Percentiles rank a stretch among this genome's conserved stretches.
These are phyloP conservation scores for Coniochaeta sp. DNA, from an alignment of 2,329 filamentous ascomycete genomes.

Conservation along the genomic window DNA sequence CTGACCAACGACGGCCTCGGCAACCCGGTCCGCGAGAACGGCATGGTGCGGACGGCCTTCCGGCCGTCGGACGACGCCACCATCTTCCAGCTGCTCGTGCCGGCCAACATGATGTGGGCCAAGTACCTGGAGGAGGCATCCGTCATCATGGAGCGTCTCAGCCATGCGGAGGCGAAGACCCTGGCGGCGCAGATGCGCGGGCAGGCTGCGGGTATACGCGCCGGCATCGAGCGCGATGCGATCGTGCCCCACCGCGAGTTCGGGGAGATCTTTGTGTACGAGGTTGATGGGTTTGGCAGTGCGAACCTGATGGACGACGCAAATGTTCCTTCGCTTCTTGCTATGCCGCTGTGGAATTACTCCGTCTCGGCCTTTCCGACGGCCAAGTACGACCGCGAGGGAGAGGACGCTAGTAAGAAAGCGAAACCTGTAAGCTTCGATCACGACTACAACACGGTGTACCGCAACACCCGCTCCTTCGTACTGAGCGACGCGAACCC, in stretches of 20 bases:
- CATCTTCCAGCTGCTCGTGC: conserved; percentile 72
- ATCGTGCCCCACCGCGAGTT: conserved; percentile 53
- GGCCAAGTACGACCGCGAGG: conserved; percentile 8
- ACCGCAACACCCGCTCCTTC: conserved; percentile 74
- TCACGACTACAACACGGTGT: conserved; percentile 49
- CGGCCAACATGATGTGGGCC: conserved; percentile 68
- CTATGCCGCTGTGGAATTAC: conserved; percentile 57
- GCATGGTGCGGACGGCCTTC: conserved; percentile 72
- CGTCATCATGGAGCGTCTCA: conserved; percentile 37
- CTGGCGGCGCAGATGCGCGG: conserved; percentile 46
- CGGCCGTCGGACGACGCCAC: conserved; percentile 78
- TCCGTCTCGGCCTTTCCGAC: conserved; percentile 7
- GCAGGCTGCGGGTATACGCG: conserved; percentile 55
- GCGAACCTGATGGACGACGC: conserved; percentile 64
- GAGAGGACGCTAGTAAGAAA: conserved; percentile 13
- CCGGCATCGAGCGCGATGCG: conserved; percentile 63
- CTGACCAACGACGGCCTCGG: conserved; percentile 66
- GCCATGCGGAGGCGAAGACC: conserved; percentile 24
- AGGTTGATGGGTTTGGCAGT: conserved; percentile 67
- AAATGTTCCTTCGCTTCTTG: conserved; percentile 61
- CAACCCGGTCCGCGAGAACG: conserved; percentile 70
- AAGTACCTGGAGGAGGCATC: conserved; percentile 46
- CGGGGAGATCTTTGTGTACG: conserved; percentile 67
- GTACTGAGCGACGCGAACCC: conserved; percentile 70
- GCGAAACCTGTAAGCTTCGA: neutral